Percentiles rank a stretch among this genome's conserved stretches.
Conservation (phyloP, 148 eudicot species). For the Fallopia convolvulus region DNA sequence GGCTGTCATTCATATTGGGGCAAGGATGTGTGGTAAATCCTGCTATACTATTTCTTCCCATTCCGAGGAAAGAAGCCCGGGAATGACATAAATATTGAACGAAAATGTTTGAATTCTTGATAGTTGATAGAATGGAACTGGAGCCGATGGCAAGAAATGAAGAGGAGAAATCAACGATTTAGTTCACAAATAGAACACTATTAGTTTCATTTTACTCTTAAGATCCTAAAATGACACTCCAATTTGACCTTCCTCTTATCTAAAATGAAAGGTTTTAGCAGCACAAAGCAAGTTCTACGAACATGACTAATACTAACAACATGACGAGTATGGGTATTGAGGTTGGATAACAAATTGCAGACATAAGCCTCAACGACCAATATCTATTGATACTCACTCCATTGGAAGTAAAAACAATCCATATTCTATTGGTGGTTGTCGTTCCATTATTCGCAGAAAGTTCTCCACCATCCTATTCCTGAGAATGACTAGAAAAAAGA, state of each 20-base stretch:
- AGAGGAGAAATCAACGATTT: not conserved
- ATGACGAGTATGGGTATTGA: too few species aligned
- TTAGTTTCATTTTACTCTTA: too few species aligned
- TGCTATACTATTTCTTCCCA: not conserved
- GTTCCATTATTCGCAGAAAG: not conserved
- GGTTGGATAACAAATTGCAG: too few species aligned
- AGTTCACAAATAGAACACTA: not conserved
- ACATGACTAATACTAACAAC: too few species aligned
- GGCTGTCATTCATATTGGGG: not conserved
- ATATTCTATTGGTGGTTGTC: not conserved
- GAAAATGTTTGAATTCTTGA: not conserved
- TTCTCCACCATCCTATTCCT: not conserved
- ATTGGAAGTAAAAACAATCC: not conserved
- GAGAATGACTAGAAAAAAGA: not conserved
- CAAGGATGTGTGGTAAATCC: not conserved
- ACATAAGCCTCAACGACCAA: too few species aligned
- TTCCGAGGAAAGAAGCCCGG: not conserved
- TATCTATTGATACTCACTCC: too few species aligned
- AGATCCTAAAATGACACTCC: too few species aligned
- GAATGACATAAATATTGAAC: not conserved
- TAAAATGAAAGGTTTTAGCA: too few species aligned
- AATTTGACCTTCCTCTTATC: too few species aligned
- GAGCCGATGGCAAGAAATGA: not conserved
- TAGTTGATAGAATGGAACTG: not conserved
- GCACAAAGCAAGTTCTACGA: too few species aligned